Percentiles rank a stretch among this genome's conserved stretches.
Conservation (phyloP, 805 yeast species). For the Pichia pseudocactophila region DNA sequence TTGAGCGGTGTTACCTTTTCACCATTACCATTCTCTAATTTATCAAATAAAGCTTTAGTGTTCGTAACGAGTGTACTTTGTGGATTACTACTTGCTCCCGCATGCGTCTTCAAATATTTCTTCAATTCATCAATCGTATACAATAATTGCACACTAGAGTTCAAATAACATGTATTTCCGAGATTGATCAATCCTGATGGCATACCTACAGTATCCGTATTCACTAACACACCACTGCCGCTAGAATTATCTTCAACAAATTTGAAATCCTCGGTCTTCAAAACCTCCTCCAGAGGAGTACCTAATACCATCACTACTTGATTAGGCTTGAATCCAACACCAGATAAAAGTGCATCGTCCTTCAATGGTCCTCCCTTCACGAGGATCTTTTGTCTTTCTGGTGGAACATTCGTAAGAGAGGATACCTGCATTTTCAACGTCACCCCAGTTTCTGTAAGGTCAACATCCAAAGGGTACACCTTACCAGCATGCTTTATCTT, state of each 20-base stretch:
- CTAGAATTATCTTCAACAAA: conserved; percentile 68
- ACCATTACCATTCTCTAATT: conserved; percentile 35
- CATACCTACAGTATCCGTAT: conserved; percentile 22
- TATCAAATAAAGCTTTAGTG: conserved; percentile 36
- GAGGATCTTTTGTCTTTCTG: conserved; percentile 81
- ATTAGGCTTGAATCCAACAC: conserved; percentile 50
- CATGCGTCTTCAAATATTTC: conserved; percentile 22
- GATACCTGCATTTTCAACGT: conserved; percentile 62
- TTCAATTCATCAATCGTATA: conserved; percentile 37
- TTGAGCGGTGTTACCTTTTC: conserved; percentile 51
- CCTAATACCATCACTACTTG: conserved; percentile 85
- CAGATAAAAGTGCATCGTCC: conserved; percentile 48
- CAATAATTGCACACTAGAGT: conserved; percentile 56
- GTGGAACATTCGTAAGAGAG: conserved; percentile 73
- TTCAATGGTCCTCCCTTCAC: conserved; percentile 82
- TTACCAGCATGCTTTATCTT: conserved; percentile 64
- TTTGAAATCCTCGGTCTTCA: conserved; percentile 37
- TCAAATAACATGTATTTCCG: conserved; percentile 74
- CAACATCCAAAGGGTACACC: conserved; percentile 48
- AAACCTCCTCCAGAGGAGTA: conserved; percentile 63
- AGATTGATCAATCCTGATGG: conserved; percentile 64
- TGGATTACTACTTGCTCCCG: conserved; percentile 15
- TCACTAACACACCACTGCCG: conserved; percentile 14
- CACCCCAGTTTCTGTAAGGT: conserved; percentile 45
- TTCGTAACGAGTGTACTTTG: conserved; percentile 21